Evolutionary conservation across 2,329 filamentous ascomycete species (phyloP).

Genomic region (Alternaria sp.): DNA sequence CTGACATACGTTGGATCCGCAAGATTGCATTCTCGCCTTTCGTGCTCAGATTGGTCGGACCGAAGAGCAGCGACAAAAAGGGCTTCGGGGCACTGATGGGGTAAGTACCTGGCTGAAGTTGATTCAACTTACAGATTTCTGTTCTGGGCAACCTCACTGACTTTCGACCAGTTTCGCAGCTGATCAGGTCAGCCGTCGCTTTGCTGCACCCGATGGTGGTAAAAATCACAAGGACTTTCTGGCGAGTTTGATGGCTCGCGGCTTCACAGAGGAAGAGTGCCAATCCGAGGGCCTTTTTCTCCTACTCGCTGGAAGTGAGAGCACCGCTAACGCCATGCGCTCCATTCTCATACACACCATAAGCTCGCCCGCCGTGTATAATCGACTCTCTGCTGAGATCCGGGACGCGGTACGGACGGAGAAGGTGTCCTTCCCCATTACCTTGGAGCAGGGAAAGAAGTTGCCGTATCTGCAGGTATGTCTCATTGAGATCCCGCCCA

Average conservation of each 20-base stretch:
- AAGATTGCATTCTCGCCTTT: conserved; percentile 7
- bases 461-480: conserved; percentile 21
- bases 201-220: not conserved
- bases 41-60: not conserved
- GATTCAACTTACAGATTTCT: not conserved
- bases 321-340: conserved; percentile 15
- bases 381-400: conserved; percentile 11
- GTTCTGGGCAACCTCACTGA: not conserved
- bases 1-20: conserved; percentile 10
- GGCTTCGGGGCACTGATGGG: conserved; percentile 3
- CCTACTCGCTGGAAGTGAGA: conserved; percentile 18
- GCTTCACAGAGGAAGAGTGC: conserved; percentile 12
- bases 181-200: not conserved
- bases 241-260: conserved; percentile 6
- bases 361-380: conserved; percentile 7
- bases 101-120: not conserved
- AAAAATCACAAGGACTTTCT: not conserved
- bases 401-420: not conserved
- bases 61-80: conserved; percentile 1
- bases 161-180: not conserved
- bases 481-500: not conserved
- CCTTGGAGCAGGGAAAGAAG: conserved; percentile 4
- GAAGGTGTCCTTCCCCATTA: conserved; percentile 10
- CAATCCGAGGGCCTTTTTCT: conserved; percentile 11
- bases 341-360: conserved; percentile 12